Evolutionary conservation across 2,329 filamentous ascomycete species (phyloP), one percentile per base, ranked within the genome.

Genomic region (Tolypocladium capitatum): DNA sequence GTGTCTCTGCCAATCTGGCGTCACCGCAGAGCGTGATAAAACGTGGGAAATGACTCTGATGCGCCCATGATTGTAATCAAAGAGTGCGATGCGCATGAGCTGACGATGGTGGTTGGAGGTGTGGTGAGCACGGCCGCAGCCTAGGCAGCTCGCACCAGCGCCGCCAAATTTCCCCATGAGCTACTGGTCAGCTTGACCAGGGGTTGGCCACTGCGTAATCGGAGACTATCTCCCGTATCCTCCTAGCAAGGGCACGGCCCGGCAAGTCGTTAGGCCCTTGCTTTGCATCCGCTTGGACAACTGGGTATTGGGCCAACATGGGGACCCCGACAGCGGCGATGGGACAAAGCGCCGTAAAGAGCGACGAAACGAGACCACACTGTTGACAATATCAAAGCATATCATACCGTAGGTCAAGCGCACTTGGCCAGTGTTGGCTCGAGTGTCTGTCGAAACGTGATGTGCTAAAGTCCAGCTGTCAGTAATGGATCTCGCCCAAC

Each of bases 401-500:
- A n/a, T 34, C 30, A n/a, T 41, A 27, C 20, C 33, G 35, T 45
- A 24, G 20, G 28, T 8, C 7, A 18, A 28, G 30, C 34, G 18
- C 5, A 8, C 36, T 24, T 6, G 42, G 5, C 20, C 30, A 20
- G 18, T 14, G 18, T 44, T 16, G 11, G 18, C 6, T 21, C 30
- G 10, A 7, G 28, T 18, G 3, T 14, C 35, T 27, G 20, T n/a
- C n/a, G 43, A 34, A 21, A 7, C 18, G 30, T n/a, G n/a, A n/a
- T n/a, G n/a, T n/a, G n/a, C n/a, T n/a, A n/a, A n/a, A n/a, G n/a
- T n/a, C n/a, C n/a, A 40, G 36, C 46, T 51, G 42, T 52, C 45
- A 52, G 47, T 43, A 20, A 47, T 35, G 24, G 20, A 44, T 32
- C 36, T 43, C 34, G 28, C 16, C 21, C 40, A 47, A 46, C 38